Base-by-base conservation (phyloP, 2,329 filamentous ascomycete species). In the Penicillium sp. region DNA sequence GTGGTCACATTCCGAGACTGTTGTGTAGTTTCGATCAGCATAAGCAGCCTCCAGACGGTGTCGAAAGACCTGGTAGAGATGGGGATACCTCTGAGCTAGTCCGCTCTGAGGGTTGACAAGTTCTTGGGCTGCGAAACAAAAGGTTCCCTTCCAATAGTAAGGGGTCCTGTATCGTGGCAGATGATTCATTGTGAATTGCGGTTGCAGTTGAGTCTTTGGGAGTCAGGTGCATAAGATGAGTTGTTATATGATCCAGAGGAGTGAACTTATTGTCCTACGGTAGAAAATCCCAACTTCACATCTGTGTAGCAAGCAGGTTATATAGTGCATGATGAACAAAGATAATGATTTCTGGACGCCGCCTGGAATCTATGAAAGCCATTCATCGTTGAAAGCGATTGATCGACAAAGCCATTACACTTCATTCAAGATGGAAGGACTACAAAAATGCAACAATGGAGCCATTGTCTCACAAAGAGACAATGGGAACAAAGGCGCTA, bases 1-100 rank as follows among this genome's bases (percentile, higher is more conserved):
- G 53, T 63, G 63, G 6, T 37, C 25, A 48, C 66, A 67, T 34
- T 34, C 47, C 10, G 66, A 68, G 49, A 66, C 57, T 10, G 52
- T 17, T 11, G 37, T 41, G 14, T 58, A 22, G 6, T 57, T 45
- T 20, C 62, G 55, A 10, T 28, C 17, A 38, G 15, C 38, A 20
- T 59, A 59, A 5, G 58, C 62, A 25, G 34, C 12, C 22, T 61
- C 50, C 10, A 64, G 37, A 5, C 64, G 58, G 15, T 17, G 34
- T 22, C 54, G 48, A 22, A 68, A 34, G 15, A 53, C 39, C 17
- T 60, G 54, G 50, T 64, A 62, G 34, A 67, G 43, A 50, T 61
- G 52, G 10, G 61, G 62, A 42, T 64, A 43, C 6, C 28, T 35
- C 10, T 37, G 10, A 10, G 64, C 59, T 3, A 66, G 11, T 15